These are phyloP conservation scores for Capsicum pubescens DNA, from an alignment of 257 asterid species.

Conservation along the genomic window DNA sequence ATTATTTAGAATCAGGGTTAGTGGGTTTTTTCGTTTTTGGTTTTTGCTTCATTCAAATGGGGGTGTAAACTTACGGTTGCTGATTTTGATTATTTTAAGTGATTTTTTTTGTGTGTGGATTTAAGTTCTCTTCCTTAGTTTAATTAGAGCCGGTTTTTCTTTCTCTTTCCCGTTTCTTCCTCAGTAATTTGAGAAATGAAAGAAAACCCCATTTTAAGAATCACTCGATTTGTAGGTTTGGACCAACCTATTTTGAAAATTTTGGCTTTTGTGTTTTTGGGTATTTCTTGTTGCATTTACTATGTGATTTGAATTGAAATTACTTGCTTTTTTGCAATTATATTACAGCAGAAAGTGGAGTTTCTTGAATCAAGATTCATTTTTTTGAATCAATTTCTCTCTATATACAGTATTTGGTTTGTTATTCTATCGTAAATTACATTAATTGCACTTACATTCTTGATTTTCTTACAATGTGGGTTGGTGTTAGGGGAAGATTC, in stretches of 20 bases:
- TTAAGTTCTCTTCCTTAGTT: too few species aligned
- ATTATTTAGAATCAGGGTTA: too few species aligned
- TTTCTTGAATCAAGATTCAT: conserved; percentile 24
- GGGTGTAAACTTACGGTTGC: too few species aligned
- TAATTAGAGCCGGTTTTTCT: too few species aligned
- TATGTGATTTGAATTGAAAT: conserved; percentile 36
- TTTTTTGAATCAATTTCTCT: conserved; percentile 30
- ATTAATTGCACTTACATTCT: conserved; percentile 25
- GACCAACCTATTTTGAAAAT: conserved; percentile 23
- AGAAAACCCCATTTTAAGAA: background rate
- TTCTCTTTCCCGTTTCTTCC: too few species aligned
- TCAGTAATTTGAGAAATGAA: too few species aligned
- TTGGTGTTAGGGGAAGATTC: conserved; percentile 40
- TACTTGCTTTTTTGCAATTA: conserved; percentile 29
- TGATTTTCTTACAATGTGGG: conserved; percentile 58
- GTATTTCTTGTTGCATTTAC: conserved; percentile 18
- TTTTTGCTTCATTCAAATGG: too few species aligned
- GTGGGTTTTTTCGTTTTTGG: too few species aligned
- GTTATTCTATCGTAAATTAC: conserved; percentile 26
- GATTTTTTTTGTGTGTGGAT: too few species aligned
- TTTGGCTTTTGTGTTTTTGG: background rate
- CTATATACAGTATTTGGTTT: conserved; percentile 3
- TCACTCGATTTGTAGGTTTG: conserved; percentile 35
- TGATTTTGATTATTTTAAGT: too few species aligned
- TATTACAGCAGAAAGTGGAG: conserved; percentile 36